Evolutionary conservation across 257 asterid species (phyloP).

Genomic region (Voacanga thouarsii): DNA sequence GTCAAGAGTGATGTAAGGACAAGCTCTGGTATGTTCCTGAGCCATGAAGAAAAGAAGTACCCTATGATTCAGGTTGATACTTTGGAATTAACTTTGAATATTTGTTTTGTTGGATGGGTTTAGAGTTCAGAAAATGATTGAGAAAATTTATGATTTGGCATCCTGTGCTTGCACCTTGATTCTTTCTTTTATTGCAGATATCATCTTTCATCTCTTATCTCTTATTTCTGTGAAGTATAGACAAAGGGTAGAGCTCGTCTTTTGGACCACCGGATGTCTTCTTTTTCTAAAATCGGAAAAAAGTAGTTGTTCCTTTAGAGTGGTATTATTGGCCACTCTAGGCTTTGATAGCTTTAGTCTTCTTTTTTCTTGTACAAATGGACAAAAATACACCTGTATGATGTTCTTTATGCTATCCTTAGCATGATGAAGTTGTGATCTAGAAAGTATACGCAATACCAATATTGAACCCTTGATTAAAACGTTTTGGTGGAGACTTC

Average conservation of each 20-base stretch:
- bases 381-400: background rate
- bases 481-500: background rate
- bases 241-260: background rate
- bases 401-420: background rate
- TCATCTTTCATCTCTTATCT: background rate
- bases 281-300: background rate
- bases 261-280: background rate
- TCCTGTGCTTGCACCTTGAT: background rate
- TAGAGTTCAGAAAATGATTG: background rate
- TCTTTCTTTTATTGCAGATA: background rate
- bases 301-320: background rate
- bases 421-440: background rate
- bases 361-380: background rate
- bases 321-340: background rate
- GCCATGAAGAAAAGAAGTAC: slow-evolving; percentile 52
- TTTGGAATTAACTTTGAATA: slow-evolving; percentile 1
- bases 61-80: slow-evolving; percentile 66
- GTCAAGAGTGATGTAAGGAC: slow-evolving; percentile 69
- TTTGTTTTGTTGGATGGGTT: background rate
- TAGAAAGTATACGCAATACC: background rate
- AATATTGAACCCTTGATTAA: background rate
- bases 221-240: background rate
- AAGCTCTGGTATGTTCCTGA: slow-evolving; percentile 86
- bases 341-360: background rate
- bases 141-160: no score